Base-by-base conservation (phyloP, 495 filamentous ascomycete genomes). In the Polyplosphaeria fusca region DNA sequence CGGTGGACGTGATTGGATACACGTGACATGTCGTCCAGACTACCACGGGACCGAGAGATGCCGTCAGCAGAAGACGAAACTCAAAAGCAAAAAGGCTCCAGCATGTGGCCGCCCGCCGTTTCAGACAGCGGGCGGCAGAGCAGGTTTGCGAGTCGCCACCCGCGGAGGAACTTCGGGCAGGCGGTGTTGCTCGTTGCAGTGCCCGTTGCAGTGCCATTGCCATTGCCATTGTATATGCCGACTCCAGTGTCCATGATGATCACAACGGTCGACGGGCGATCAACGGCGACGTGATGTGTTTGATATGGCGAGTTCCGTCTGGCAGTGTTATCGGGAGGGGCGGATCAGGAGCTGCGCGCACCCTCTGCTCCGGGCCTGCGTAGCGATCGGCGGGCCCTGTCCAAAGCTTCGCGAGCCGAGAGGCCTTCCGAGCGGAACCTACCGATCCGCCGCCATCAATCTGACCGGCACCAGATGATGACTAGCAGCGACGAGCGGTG, bases 341-440 rank as follows among this genome's bases (percentile, higher is more conserved):
- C 43, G 26, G 43, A 46, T 46, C 43, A 46, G 43, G 43, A 46
- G 39, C 7, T n/a, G n/a, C 11, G 39, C 9, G 19, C 14, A 42
- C 39, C 39, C 19, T 18, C 11, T 5, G 7, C 39, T 42, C 39
- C 39, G 39, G 39, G 39, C 19, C 19, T 42, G 16, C 39, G 7
- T 42, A 7, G 39, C 39, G 39, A 42, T 42, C 39, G 16, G 9
- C 39, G 39, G 39, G 9, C 39, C 39, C 39, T 42, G 39, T 42
- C 30, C 7, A 7, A 35, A 35, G 30, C 7, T 35, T 7, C 7
- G 30, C 30, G 30, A 7, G 30, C 30, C 7, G 30, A 14, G 14
- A 35, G 14, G 30, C 30, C 7, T 35, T 14, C 26, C 45, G 45
- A 27, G 45, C 45, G 45, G 45, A 48, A 48, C 20, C 35, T 30